Percentiles rank a stretch among this genome's conserved stretches.
These are phyloP conservation scores for Alternaria triticina DNA, from an alignment of 2,329 filamentous ascomycete species.

Conservation along the genomic window DNA sequence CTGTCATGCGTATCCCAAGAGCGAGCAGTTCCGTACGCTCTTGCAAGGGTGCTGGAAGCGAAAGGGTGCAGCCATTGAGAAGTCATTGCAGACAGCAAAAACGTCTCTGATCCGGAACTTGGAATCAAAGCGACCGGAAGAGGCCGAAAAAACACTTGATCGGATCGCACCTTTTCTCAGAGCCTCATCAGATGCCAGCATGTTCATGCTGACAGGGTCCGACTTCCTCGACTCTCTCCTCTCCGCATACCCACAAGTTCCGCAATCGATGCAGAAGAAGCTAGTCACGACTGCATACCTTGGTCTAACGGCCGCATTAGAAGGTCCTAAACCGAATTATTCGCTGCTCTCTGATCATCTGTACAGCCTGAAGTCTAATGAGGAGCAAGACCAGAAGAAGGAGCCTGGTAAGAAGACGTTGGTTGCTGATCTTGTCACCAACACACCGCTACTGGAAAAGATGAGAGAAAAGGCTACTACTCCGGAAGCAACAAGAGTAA, in stretches of 20 bases:
- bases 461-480: slow-evolving; percentile 62
- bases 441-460: slow-evolving; percentile 74
- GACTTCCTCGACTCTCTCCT: slow-evolving; percentile 84
- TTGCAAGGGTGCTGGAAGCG: slow-evolving; percentile 61
- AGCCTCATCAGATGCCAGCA: slow-evolving; percentile 62
- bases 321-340: slow-evolving; percentile 70
- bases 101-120: slow-evolving; percentile 66
- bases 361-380: slow-evolving; percentile 76
- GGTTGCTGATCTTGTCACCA: slow-evolving; percentile 81
- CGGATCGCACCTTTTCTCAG: slow-evolving; percentile 69
- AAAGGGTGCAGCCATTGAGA: slow-evolving; percentile 59
- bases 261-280: slow-evolving; percentile 66
- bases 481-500: slow-evolving; percentile 61
- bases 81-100: slow-evolving; percentile 66
- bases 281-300: slow-evolving; percentile 78
- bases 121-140: slow-evolving; percentile 66
- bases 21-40: slow-evolving; percentile 59
- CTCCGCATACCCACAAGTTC: slow-evolving; percentile 68
- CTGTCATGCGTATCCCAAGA: slow-evolving; percentile 70
- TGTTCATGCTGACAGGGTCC: slow-evolving; percentile 78
- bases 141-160: slow-evolving; percentile 62
- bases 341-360: slow-evolving; percentile 82
- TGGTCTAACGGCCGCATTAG: slow-evolving; percentile 73
- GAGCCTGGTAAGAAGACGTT: slow-evolving; percentile 62
- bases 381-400: slow-evolving; percentile 64